A percentile compares a stretch with the other conserved stretches of the same genome.
phyloP scores from a whole-genome alignment of 768 basidiomycete genomes.

The Mrakia blollopis region DNA sequence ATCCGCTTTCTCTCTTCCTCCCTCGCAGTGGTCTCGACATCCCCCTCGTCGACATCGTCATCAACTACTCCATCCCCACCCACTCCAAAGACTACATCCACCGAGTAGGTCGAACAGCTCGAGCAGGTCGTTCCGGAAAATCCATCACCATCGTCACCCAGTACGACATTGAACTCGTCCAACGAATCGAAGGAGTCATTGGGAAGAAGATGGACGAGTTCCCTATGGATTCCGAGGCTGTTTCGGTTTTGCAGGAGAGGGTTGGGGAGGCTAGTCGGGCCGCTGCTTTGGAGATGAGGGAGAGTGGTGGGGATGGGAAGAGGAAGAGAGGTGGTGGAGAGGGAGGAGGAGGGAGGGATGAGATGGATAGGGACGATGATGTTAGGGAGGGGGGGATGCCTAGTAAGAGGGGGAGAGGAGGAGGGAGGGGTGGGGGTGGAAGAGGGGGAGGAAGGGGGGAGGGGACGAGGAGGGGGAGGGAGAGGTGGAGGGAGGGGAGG shows the following conservation, averaged over 20 bases:
- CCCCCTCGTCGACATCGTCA: constrained; percentile 88
- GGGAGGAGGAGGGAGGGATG: constrained; percentile 55
- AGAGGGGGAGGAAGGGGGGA: constrained; percentile 15
- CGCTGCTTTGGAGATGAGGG: constrained; percentile 76
- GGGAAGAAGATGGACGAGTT: constrained; percentile 86
- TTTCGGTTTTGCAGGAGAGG: constrained; percentile 77
- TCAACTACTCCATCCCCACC: constrained; percentile 96
- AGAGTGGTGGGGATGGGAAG: constrained; percentile 61
- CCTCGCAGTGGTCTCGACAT: constrained; percentile 78
- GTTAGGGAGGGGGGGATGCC: constrained; percentile 86
- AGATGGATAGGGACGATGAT: constrained; percentile 88
- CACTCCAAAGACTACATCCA: constrained; percentile 99
- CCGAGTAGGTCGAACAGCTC: constrained; percentile 92
- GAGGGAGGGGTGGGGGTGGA: constrained; percentile 22
- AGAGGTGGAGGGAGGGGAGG: constrained; percentile 20
- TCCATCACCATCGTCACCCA: constrained; percentile 96
- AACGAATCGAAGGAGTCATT: constrained; percentile 87
- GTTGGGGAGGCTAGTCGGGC: constrained; percentile 73
- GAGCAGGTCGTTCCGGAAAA: constrained; percentile 95
- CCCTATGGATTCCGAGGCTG: constrained; percentile 62
- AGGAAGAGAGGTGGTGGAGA: constrained; percentile 49
- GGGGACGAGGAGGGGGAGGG: constrained; percentile 6
- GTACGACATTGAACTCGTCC: constrained; percentile 93
- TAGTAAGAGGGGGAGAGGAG: constrained; percentile 42
- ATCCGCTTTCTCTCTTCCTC: not conserved